A percentile compares a stretch with the other conserved stretches of the same genome.
These are phyloP conservation scores for Coemansia sp. DNA, from an alignment of 192 early-diverging fungal genomes.

Conservation along the genomic window DNA sequence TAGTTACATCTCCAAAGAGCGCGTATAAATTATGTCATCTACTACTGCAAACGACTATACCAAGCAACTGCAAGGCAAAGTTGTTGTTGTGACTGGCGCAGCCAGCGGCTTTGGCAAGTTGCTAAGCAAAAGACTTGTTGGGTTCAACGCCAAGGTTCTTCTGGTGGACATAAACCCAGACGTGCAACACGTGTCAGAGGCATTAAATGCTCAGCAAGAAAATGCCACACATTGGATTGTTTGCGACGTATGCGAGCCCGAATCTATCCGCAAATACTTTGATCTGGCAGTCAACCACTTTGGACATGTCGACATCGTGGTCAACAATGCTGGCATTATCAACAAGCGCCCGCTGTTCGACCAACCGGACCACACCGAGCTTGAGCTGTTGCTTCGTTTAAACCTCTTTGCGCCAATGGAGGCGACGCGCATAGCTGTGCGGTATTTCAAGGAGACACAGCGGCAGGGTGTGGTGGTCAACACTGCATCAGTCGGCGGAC, in stretches of 20 bases:
- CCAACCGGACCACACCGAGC: constrained; percentile 53
- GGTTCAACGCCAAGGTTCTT: constrained; percentile 18
- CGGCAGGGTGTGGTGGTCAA: constrained; percentile 66
- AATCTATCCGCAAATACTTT: constrained; percentile 40
- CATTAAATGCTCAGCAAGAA: constrained; percentile 10
- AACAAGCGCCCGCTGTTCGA: constrained; percentile 51
- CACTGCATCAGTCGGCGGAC: constrained; percentile 71
- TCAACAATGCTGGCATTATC: constrained; percentile 65
- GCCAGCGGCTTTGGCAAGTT: constrained; percentile 42
- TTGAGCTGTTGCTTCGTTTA: constrained; percentile 61
- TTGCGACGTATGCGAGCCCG: constrained; percentile 47
- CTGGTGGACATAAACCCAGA: constrained; percentile 30
- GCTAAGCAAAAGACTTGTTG: constrained; percentile 21
- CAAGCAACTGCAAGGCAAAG: constrained; percentile 16
- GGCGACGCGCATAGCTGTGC: constrained; percentile 68
- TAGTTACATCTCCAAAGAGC: background rate
- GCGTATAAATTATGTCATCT: background rate
- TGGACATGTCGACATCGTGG: constrained; percentile 57
- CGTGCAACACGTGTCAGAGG: constrained; percentile 14
- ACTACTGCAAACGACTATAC: background rate
- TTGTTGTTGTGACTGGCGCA: constrained; percentile 43
- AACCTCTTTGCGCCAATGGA: constrained; percentile 76
- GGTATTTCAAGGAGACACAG: constrained; percentile 53
- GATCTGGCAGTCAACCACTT: constrained; percentile 52
- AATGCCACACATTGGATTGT: constrained; percentile 16